Evolutionary conservation across 2,329 filamentous ascomycete species (phyloP), one percentile per base, ranked within the genome.

Genomic region (Epichloe scottii): DNA sequence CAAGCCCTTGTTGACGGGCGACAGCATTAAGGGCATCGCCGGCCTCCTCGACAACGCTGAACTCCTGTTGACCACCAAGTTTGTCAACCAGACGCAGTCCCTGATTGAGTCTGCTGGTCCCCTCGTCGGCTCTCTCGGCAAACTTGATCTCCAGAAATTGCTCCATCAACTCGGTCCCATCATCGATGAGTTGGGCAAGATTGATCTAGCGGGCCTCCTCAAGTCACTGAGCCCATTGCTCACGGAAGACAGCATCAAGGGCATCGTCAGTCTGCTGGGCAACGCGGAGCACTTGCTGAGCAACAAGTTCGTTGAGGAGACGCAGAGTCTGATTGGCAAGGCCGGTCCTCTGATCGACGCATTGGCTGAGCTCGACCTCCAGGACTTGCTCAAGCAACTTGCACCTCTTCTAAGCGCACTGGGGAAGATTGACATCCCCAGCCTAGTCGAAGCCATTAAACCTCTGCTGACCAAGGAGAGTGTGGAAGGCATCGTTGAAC

Each of bases 141-240:
- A 65, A 43, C 60, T 68, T 10, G 63, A 71, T 37, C 51, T 71
- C 0, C 50, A 62, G 49, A 62, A 60, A 6, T 21, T 63, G 0
- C 54, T 63, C 5, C 58, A 65, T 11, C 62, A 67, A 2, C 44
- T 70, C 2, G 59, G 59, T 5, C 68, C 68, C 0, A 53, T 72
- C 11, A 52, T 63, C 21, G 44, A 59, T 12, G 55, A 53, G 17
- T 33, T 63, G 1, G 55, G 61, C 54, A 63, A 66, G 40, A 53
- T 68, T 21, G 63, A 68, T 33, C 56, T 68, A 1, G 51, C 60
- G 12, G 59, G 61, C 1, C 54, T 67, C 2, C 40, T 68, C 0
- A 54, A 60, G 2, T 51, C 64, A 1, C 45, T 67, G 0, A 51
- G 54, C 5, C 65, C 66, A 0, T 50, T 68, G 1, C 60, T 68